Evolutionary conservation across 352 stramenopile genomes (phyloP).

Genomic region (Pythium utonaiense): DNA sequence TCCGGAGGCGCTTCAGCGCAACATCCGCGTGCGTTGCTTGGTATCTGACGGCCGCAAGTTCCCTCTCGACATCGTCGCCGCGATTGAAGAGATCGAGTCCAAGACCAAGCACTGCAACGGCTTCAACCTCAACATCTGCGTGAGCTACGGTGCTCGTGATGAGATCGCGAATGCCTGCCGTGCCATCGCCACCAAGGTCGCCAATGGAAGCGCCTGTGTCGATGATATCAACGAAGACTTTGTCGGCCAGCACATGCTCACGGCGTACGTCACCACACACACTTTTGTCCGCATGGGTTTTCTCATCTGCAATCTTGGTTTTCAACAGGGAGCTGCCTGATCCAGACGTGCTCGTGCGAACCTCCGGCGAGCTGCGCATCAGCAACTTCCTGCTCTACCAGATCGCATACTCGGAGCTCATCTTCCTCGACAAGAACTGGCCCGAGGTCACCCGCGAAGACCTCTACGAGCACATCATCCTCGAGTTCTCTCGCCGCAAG

Average conservation of each 20-base stretch:
- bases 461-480: constrained; percentile 73
- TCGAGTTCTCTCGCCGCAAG: constrained; percentile 85
- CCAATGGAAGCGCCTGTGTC: constrained; percentile 46
- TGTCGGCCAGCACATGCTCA: constrained; percentile 74
- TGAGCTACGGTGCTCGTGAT: constrained; percentile 93
- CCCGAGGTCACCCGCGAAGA: constrained; percentile 90
- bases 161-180: constrained; percentile 93
- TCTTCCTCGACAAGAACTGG: constrained; percentile 95
- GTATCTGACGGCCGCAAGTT: constrained; percentile 81
- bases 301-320: too few species aligned
- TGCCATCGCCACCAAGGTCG: constrained; percentile 85
- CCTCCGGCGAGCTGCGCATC: constrained; percentile 92
- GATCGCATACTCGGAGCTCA: constrained; percentile 93
- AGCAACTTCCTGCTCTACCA: constrained; percentile 98
- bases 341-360: constrained; percentile 94
- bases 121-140: constrained; percentile 84
- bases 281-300: too few species aligned
- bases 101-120: constrained; percentile 83
- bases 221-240: constrained; percentile 80
- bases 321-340: constrained; percentile 72
- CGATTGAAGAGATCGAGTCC: constrained; percentile 80
- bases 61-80: constrained; percentile 56
- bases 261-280: constrained; percentile 57
- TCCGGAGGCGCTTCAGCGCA: constrained; percentile 86
- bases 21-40: constrained; percentile 89